phyloP scores from a whole-genome alignment of 768 basidiomycete genomes.

The Xanthoconium purpureum region DNA sequence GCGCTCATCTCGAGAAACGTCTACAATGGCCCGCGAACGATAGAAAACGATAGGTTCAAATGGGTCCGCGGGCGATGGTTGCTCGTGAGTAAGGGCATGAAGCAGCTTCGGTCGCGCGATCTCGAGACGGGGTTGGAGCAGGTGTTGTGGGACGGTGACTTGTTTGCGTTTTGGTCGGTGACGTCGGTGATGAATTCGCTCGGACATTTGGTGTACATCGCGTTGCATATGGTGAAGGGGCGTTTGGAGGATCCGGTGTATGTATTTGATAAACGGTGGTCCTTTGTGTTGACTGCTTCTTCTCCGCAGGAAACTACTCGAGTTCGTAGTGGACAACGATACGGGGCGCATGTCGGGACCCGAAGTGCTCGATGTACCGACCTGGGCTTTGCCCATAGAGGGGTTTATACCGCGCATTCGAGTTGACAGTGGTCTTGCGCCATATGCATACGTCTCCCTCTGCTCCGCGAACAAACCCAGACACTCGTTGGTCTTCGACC shows the following conservation, averaged over 20 bases:
- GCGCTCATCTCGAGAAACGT: slow-evolving; percentile 1
- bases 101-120: slow-evolving; percentile 7
- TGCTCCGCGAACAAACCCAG: slow-evolving; percentile 7
- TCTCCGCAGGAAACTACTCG: slow-evolving; percentile 14
- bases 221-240: slow-evolving; percentile 8
- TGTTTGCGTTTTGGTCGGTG: slow-evolving; percentile 8
- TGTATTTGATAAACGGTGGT: neutral
- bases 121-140: slow-evolving; percentile 13
- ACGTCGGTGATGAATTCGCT: slow-evolving; percentile 3
- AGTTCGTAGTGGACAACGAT: slow-evolving; percentile 17
- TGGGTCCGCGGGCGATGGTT: slow-evolving; percentile 22
- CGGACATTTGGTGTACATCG: slow-evolving; percentile 18
- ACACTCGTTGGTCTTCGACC: slow-evolving; percentile 17
- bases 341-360: slow-evolving; percentile 11
- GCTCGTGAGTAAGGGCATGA: slow-evolving; percentile 15
- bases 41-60: slow-evolving; percentile 5
- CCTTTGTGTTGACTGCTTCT: neutral
- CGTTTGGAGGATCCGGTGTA: slow-evolving; percentile 14
- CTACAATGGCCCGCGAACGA: slow-evolving; percentile 6
- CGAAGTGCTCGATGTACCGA: slow-evolving; percentile 16
- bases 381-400: slow-evolving; percentile 10
- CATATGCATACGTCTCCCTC: slow-evolving; percentile 18
- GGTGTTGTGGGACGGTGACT: slow-evolving; percentile 15
- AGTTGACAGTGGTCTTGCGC: slow-evolving; percentile 6
- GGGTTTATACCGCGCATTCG: slow-evolving; percentile 12